Base-by-base conservation (phyloP, 768 basidiomycete species). In the Boletus rufocinnamomeus region DNA sequence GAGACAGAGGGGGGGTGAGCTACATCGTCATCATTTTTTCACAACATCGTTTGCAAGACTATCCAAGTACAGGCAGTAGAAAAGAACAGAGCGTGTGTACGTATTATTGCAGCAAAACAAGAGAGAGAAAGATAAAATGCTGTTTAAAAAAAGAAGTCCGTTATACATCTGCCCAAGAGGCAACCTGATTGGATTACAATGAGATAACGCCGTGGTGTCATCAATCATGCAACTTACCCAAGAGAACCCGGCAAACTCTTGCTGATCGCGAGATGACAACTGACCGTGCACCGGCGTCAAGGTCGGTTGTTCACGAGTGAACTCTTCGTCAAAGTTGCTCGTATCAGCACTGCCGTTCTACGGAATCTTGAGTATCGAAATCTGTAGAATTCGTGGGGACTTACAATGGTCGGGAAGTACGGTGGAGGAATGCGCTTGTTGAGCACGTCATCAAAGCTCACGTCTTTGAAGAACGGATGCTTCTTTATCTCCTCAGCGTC, bases 401-500 rank as follows among this genome's bases (percentile, higher is more conserved):
- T 72, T 69, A 93, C 95, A 68, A 99, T 93, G 3, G 88, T 91
- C 17, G 97, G 97, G 85, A 93, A 95, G 79, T 98, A 99, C 4
- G 96, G 93, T 23, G 95, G 92, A 23, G 95, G 95, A 68, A 98
- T 94, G 59, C 95, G 92, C 76, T 98, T 98, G 78, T 97, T 82
- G 63, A 96, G 72, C n/a, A 99, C 91, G 73, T 98, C 96, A 63
- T 98, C 97, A 73, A 89, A 99, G 77, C 77, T 98, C 50, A 96
- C 91, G 72, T 98, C 97, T 75, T 95, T 95, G 84, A 99, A 99
- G 85, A 98, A 99, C 4, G 94, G 86, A 70, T 98, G 97, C 55
- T 85, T 82, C 77, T 99, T 99, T 79, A 99, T 96, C 66, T 98
- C 96, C 67, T 93, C 91, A 2, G 97, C 97, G 65, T 98, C 97